Evolutionary conservation across 306 rosid genomes (phyloP).

Genomic region (Begonia fuchsioides): DNA sequence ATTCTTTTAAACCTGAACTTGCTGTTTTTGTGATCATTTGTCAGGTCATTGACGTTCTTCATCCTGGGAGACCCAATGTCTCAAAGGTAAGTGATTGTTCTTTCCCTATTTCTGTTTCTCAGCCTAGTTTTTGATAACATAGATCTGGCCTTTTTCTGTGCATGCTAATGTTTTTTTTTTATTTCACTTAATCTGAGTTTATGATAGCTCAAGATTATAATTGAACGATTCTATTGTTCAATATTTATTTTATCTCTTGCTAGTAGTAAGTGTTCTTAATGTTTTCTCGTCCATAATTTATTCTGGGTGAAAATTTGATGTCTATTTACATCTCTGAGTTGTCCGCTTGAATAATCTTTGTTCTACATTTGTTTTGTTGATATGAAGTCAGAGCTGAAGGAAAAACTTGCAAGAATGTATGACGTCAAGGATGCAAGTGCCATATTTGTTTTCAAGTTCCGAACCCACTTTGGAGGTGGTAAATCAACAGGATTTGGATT

Average conservation of each 20-base stretch:
- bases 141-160: too few relatives aligned
- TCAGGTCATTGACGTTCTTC: slow-evolving; percentile 76
- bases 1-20: too few relatives aligned
- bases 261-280: neutral
- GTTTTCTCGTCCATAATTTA: neutral
- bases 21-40: neutral
- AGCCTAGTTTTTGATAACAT: too few relatives aligned
- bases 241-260: too few relatives aligned
- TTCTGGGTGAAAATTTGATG: neutral
- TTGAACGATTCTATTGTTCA: too few relatives aligned
- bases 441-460: slow-evolving; percentile 75
- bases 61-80: slow-evolving; percentile 88
- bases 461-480: slow-evolving; percentile 94
- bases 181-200: too few relatives aligned
- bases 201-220: too few relatives aligned
- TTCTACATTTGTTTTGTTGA: neutral
- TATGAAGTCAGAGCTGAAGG: slow-evolving; percentile 76
- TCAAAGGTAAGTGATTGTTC: slow-evolving; percentile 32
- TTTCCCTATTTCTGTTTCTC: neutral
- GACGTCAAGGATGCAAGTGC: slow-evolving; percentile 74
- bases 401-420: slow-evolving; percentile 58
- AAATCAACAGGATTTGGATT: slow-evolving; percentile 90
- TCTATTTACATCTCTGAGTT: neutral
- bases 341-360: neutral
- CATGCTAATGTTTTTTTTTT: too few relatives aligned